Conservation (phyloP, 139 green algal species). For the Chlorella sorokiniana region DNA sequence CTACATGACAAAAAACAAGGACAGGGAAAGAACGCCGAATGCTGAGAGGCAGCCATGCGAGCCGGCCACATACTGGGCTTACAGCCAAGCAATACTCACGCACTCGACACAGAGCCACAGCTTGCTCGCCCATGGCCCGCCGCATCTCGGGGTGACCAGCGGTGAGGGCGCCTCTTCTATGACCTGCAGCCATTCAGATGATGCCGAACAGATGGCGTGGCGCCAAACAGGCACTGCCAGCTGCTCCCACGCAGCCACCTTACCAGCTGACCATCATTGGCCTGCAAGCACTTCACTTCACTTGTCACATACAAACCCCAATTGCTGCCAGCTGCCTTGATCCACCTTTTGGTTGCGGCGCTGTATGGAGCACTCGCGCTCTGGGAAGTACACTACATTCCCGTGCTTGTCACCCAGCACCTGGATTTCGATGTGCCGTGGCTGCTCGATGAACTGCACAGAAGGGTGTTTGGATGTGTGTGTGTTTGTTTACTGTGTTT, state of each 20-base stretch:
- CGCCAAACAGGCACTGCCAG: background rate
- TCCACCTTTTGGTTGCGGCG: constrained; percentile 61
- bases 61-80: background rate
- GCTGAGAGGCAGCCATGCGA: background rate
- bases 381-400: constrained; percentile 48
- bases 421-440: constrained; percentile 87
- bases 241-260: background rate
- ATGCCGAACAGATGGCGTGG: background rate
- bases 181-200: constrained; percentile 19
- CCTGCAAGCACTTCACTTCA: too few species aligned
- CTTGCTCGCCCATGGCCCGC: constrained; percentile 63
- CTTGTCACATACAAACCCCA: too few species aligned
- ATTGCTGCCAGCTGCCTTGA: background rate
- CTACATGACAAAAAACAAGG: background rate
- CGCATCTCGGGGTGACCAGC: constrained; percentile 43
- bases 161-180: constrained; percentile 65
- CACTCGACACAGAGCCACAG: constrained; percentile 55
- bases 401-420: constrained; percentile 34
- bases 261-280: background rate
- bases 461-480: background rate
- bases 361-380: constrained; percentile 62
- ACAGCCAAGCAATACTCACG: background rate
- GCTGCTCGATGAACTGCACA: constrained; percentile 66
- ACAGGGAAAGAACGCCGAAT: background rate
- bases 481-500: background rate